Conservation (phyloP, 495 filamentous ascomycete genomes). For the Neohortaea acidophila region DNA sequence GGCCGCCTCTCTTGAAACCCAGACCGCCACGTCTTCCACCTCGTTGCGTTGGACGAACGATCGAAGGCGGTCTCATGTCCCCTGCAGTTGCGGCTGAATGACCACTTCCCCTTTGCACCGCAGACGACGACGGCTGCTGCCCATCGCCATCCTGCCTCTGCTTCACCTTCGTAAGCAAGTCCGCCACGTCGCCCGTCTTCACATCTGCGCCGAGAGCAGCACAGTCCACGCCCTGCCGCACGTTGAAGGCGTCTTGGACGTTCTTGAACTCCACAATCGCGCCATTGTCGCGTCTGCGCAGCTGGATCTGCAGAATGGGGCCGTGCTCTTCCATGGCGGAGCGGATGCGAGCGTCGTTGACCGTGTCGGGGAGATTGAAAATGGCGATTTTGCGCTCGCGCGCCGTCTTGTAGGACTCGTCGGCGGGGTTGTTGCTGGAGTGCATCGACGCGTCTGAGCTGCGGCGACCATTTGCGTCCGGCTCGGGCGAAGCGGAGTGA, state of each 20-base stretch:
- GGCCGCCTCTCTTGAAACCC: slow-evolving; percentile 21
- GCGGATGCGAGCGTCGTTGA: slow-evolving; percentile 48
- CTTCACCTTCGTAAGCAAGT: slow-evolving; percentile 46
- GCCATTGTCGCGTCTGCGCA: slow-evolving; percentile 64
- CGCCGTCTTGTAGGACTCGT: slow-evolving; percentile 34
- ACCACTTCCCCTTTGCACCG: slow-evolving; percentile 5
- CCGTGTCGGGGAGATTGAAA: slow-evolving; percentile 49
- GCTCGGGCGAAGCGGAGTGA: slow-evolving; percentile 28
- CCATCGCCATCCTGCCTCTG: slow-evolving; percentile 29
- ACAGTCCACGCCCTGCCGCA: slow-evolving; percentile 56
- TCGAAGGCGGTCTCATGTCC: background rate
- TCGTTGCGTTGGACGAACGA: slow-evolving; percentile 35
- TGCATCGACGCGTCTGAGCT: slow-evolving; percentile 13
- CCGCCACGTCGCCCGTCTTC: slow-evolving; percentile 50
- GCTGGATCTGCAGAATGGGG: slow-evolving; percentile 37
- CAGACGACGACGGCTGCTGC: background rate
- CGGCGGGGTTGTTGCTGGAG: slow-evolving; percentile 38
- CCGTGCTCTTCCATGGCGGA: slow-evolving; percentile 47
- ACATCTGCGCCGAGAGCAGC: slow-evolving; percentile 49
- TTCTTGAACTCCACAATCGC: slow-evolving; percentile 72
- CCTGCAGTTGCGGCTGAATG: slow-evolving; percentile 3
- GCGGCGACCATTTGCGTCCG: slow-evolving; percentile 18
- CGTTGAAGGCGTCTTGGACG: slow-evolving; percentile 55
- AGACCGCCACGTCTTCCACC: slow-evolving; percentile 30
- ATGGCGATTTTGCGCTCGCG: slow-evolving; percentile 32